Conservation (phyloP, 495 filamentous ascomycete genomes). For the Platismatia glauca region DNA sequence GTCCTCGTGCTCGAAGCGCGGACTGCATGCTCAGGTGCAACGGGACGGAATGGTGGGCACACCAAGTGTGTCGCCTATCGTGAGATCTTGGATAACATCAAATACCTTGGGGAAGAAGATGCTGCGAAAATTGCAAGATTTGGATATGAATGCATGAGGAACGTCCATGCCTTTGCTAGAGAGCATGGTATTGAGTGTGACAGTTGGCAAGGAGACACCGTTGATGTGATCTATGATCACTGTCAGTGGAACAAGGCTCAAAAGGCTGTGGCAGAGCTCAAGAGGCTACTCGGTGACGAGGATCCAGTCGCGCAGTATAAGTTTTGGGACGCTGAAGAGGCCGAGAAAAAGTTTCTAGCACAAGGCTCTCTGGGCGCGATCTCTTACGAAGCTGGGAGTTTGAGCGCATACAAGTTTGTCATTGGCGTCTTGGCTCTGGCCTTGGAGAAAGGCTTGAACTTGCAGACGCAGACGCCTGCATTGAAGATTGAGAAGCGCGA, state of each 20-base stretch:
- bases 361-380: slow-evolving; percentile 44
- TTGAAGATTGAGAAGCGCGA: slow-evolving; percentile 29
- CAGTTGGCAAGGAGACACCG: slow-evolving; percentile 40
- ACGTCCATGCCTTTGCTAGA: slow-evolving; percentile 44
- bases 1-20: slow-evolving; percentile 74
- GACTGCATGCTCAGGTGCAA: slow-evolving; percentile 71
- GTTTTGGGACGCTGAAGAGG: slow-evolving; percentile 37
- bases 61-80: slow-evolving; percentile 57
- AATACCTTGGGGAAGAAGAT: slow-evolving; percentile 31
- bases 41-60: slow-evolving; percentile 58
- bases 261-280: slow-evolving; percentile 38
- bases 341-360: slow-evolving; percentile 36
- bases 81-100: slow-evolving; percentile 38
- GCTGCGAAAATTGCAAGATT: slow-evolving; percentile 48
- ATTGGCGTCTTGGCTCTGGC: slow-evolving; percentile 49
- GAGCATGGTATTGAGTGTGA: slow-evolving; percentile 46
- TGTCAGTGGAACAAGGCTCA: slow-evolving; percentile 36
- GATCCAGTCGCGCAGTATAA: slow-evolving; percentile 42
- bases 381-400: slow-evolving; percentile 50
- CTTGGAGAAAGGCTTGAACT: slow-evolving; percentile 44
- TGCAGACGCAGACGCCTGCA: slow-evolving; percentile 55
- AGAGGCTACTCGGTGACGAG: slow-evolving; percentile 27
- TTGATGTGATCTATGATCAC: slow-evolving; percentile 49
- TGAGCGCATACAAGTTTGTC: slow-evolving; percentile 57
- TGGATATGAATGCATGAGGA: slow-evolving; percentile 48